These are phyloP conservation scores for Amanita polypyramis DNA, from an alignment of 768 basidiomycete species.

Conservation along the genomic window DNA sequence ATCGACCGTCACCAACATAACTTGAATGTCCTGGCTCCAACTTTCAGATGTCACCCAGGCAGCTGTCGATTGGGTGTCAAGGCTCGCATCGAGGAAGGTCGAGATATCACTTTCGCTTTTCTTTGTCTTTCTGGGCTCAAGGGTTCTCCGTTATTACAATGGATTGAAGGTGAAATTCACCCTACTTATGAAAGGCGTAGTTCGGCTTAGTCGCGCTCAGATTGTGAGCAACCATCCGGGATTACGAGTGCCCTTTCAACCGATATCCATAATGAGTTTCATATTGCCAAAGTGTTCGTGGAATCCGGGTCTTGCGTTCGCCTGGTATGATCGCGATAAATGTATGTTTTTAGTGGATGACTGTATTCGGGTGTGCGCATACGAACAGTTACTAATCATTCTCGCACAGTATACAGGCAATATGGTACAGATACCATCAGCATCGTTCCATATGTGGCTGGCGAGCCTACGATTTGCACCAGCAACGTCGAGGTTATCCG, in stretches of 20 bases:
- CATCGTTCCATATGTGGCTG: slow-evolving; percentile 27
- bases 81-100: background rate
- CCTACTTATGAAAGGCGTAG: no score
- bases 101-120: slow-evolving; percentile 5
- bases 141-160: slow-evolving; percentile 19
- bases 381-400: no score
- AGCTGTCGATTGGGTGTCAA: background rate
- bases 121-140: slow-evolving; percentile 20
- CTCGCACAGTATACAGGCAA: slow-evolving; percentile 27
- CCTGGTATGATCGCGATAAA: slow-evolving; percentile 26
- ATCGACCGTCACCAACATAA: no score
- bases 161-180: slow-evolving; percentile 20
- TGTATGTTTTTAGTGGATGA: no score
- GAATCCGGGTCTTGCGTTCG: slow-evolving; percentile 27
- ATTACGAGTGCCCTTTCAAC: slow-evolving; percentile 30
- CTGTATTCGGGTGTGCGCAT: no score
- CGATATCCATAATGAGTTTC: slow-evolving; percentile 25
- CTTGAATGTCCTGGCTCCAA: no score
- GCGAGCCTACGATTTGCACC: slow-evolving; percentile 27
- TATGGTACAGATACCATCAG: slow-evolving; percentile 30
- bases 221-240: slow-evolving; percentile 27
- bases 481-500: slow-evolving; percentile 36
- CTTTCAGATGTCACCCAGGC: background rate
- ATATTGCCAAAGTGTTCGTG: slow-evolving; percentile 29
- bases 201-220: slow-evolving; percentile 17